phyloP scores from a whole-genome alignment of 192 early-diverging fungal genomes.

The Thamnidium elegans region DNA sequence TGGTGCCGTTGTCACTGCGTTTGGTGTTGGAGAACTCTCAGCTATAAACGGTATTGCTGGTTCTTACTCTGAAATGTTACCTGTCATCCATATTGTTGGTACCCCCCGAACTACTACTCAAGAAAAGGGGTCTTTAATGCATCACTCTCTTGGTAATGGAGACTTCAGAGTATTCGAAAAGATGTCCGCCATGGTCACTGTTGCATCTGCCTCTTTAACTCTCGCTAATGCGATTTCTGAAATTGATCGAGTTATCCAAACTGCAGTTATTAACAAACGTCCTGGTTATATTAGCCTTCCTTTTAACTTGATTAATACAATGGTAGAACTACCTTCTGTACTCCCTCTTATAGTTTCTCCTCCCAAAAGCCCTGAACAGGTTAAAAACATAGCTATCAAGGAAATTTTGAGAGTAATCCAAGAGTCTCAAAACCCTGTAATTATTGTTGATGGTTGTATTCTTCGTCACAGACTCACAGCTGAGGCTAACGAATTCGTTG shows the following conservation, averaged over 20 bases:
- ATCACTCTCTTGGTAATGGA: slow-evolving; percentile 51
- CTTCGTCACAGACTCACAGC: slow-evolving; percentile 31
- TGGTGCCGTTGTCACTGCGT: slow-evolving; percentile 42
- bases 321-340: slow-evolving; percentile 15
- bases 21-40: slow-evolving; percentile 46
- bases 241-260: slow-evolving; percentile 39
- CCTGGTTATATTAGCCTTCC: slow-evolving; percentile 45
- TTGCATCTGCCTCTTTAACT: slow-evolving; percentile 34
- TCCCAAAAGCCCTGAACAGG: slow-evolving; percentile 27
- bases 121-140: slow-evolving; percentile 38
- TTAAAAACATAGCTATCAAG: slow-evolving; percentile 26
- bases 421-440: slow-evolving; percentile 36
- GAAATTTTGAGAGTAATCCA: slow-evolving; percentile 32
- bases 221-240: slow-evolving; percentile 31
- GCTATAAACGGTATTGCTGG: slow-evolving; percentile 46
- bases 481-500: slow-evolving; percentile 30
- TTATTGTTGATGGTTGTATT: slow-evolving; percentile 45
- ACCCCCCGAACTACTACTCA: slow-evolving; percentile 46
- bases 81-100: slow-evolving; percentile 51
- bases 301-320: slow-evolving; percentile 35
- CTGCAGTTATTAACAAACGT: neutral
- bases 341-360: slow-evolving; percentile 20
- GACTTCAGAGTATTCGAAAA: slow-evolving; percentile 42
- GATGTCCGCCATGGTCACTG: slow-evolving; percentile 42
- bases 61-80: slow-evolving; percentile 45